These are phyloP conservation scores for Colletotrichum somersetense DNA, from an alignment of 2,329 filamentous ascomycete genomes.

Conservation along the genomic window DNA sequence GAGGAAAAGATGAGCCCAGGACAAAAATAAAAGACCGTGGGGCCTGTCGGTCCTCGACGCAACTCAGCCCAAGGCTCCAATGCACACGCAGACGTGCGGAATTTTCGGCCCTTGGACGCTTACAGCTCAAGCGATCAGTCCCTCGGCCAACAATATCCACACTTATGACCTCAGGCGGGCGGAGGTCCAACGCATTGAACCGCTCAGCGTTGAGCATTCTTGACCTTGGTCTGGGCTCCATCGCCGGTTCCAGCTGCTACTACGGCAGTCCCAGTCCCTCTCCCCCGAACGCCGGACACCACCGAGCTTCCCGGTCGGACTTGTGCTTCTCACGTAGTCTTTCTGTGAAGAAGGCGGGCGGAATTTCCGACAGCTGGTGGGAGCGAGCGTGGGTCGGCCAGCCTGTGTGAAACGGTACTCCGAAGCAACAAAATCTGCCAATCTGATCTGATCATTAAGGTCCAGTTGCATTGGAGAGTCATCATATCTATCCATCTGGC, in stretches of 20 bases:
- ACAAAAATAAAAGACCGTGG: slow-evolving; percentile 11
- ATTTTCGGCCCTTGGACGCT: slow-evolving; percentile 5
- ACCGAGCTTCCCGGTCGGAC: slow-evolving; percentile 41
- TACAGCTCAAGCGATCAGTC: slow-evolving; percentile 9
- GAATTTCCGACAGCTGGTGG: slow-evolving; percentile 19
- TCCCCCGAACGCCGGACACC: slow-evolving; percentile 40
- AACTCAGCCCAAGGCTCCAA: slow-evolving; percentile 16
- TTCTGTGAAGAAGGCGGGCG: slow-evolving; percentile 22
- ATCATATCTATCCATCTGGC: slow-evolving; percentile 28
- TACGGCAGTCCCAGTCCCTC: slow-evolving; percentile 36
- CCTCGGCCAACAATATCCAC: slow-evolving; percentile 18
- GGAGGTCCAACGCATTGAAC: slow-evolving; percentile 31
- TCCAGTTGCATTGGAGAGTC: slow-evolving; percentile 38
- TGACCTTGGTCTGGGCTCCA: slow-evolving; percentile 31
- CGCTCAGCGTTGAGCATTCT: slow-evolving; percentile 8
- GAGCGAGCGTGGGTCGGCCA: slow-evolving; percentile 32
- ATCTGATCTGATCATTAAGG: slow-evolving; percentile 24
- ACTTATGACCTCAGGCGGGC: slow-evolving; percentile 36
- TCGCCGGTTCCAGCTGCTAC: slow-evolving; percentile 36
- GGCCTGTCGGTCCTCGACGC: slow-evolving; percentile 11
- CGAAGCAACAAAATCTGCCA: slow-evolving; percentile 32
- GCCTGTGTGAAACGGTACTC: slow-evolving; percentile 41
- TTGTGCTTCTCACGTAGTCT: slow-evolving; percentile 30
- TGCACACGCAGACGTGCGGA: slow-evolving; percentile 28
- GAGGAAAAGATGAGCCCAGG: neutral